Percentiles rank a stretch among this genome's conserved stretches.
These are phyloP conservation scores for Aspergillus quadricinctus DNA, from an alignment of 2,329 filamentous ascomycete genomes.

Conservation along the genomic window DNA sequence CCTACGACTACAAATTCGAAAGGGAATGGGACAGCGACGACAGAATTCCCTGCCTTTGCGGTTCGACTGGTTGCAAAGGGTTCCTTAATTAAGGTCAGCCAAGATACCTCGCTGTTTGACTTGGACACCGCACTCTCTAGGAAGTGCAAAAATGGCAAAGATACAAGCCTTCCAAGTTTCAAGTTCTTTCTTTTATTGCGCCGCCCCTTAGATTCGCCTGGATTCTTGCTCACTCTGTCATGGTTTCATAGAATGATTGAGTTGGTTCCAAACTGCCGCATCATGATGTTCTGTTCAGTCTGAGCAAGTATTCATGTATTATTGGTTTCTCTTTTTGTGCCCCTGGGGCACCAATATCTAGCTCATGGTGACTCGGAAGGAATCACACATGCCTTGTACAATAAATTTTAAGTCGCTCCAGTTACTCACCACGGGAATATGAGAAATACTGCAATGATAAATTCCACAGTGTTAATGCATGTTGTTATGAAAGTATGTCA, in stretches of 20 bases:
- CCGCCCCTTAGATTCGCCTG: neutral
- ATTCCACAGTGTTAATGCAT: neutral
- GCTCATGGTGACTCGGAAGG: constrained; percentile 5
- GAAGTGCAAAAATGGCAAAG: neutral
- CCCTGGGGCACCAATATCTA: constrained; percentile 4
- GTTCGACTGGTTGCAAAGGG: constrained; percentile 93
- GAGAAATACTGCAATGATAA: neutral
- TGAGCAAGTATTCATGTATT: neutral
- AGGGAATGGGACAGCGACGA: constrained; percentile 92
- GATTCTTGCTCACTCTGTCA: neutral
- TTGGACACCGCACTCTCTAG: neutral
- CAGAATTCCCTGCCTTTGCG: constrained; percentile 94
- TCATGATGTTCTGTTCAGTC: constrained; percentile 11
- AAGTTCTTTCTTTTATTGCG: neutral
- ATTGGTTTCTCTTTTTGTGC: constrained; percentile 14
- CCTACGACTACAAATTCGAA: constrained; percentile 99
- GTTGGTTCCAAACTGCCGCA: constrained; percentile 2
- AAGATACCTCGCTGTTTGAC: neutral
- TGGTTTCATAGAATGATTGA: neutral
- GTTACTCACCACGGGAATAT: neutral
- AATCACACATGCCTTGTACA: constrained; percentile 22
- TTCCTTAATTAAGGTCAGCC: constrained; percentile 76
- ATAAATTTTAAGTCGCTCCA: constrained; percentile 10
- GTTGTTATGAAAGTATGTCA: neutral
- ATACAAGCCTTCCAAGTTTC: neutral